phyloP scores from a whole-genome alignment of 2,329 filamentous ascomycete genomes.

The Magnaporthiopsis incrustans region DNA sequence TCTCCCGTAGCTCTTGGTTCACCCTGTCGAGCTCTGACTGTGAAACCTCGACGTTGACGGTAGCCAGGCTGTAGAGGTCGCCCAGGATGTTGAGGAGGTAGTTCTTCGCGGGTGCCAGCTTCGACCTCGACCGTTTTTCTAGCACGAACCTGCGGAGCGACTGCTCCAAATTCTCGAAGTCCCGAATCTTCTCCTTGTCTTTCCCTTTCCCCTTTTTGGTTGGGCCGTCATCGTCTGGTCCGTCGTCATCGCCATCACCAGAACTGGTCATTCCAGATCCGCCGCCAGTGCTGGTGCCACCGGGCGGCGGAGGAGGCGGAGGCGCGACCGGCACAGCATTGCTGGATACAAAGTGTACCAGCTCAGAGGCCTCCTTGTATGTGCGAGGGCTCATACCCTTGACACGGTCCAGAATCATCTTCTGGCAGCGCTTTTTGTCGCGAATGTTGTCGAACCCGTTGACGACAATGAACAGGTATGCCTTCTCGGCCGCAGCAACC shows the following conservation, averaged over 20 bases:
- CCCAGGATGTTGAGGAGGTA: conserved; percentile 90
- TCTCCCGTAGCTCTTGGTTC: conserved; percentile 66
- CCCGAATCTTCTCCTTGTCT: conserved; percentile 76
- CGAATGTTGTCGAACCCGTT: conserved; percentile 94
- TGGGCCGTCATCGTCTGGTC: conserved; percentile 33
- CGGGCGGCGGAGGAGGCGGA: conserved; percentile 45
- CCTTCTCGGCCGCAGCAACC: conserved; percentile 91
- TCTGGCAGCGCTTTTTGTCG: conserved; percentile 84
- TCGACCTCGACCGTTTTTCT: conserved; percentile 90
- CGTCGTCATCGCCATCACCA: conserved; percentile 30
- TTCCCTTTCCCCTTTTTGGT: conserved; percentile 70
- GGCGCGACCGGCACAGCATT: conserved; percentile 78
- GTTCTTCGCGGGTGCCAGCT: conserved; percentile 89
- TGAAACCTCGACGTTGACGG: conserved; percentile 81
- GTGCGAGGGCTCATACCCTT: conserved; percentile 81
- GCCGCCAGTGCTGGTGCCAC: conserved; percentile 43
- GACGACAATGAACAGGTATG: conserved; percentile 98
- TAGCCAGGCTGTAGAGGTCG: conserved; percentile 75
- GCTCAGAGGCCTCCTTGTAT: conserved; percentile 81
- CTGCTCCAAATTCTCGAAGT: conserved; percentile 84
- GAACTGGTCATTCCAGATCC: conserved; percentile 19
- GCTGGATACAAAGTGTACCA: conserved; percentile 97
- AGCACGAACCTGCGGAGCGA: conserved; percentile 88
- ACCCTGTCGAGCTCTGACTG: conserved; percentile 79
- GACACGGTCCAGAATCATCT: conserved; percentile 89